Evolutionary conservation across 2,329 filamentous ascomycete species (phyloP).

Genomic region (Fusarium sp.): DNA sequence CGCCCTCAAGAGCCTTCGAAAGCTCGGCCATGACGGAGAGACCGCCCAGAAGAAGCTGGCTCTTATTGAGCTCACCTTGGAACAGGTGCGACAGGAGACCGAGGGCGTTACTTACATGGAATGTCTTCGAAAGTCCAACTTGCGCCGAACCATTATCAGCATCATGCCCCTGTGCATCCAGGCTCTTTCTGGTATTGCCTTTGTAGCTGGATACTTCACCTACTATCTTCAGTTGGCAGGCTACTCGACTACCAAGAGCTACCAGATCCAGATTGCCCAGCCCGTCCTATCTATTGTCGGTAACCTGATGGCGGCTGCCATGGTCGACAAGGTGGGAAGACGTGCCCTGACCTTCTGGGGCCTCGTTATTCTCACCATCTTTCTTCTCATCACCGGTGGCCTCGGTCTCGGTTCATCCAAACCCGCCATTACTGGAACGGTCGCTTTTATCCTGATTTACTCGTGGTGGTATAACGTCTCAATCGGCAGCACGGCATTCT

Average conservation of each 20-base stretch:
- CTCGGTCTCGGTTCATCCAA: constrained; percentile 10
- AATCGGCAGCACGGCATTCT: constrained; percentile 26
- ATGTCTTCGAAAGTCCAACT: constrained; percentile 32
- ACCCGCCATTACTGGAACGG: constrained; percentile 14
- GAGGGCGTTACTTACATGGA: constrained; percentile 33
- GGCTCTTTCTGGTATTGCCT: constrained; percentile 19
- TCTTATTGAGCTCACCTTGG: constrained; percentile 25
- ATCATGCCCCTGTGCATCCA: constrained; percentile 25
- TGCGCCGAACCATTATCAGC: constrained; percentile 34
- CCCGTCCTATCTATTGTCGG: constrained; percentile 21
- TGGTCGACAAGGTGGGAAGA: constrained; percentile 27
- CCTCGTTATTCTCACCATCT: constrained; percentile 19
- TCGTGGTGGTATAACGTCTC: constrained; percentile 34
- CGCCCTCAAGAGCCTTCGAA: constrained; percentile 10
- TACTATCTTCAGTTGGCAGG: constrained; percentile 32
- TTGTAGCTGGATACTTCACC: constrained; percentile 31
- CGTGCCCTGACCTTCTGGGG: constrained; percentile 30
- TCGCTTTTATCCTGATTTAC: constrained; percentile 29
- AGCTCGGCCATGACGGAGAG: constrained; percentile 10
- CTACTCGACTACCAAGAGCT: constrained; percentile 12
- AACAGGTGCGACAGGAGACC: constrained; percentile 17
- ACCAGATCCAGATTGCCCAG: constrained; percentile 17
- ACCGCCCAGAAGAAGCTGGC: constrained; percentile 18
- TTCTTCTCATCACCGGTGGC: constrained; percentile 26
- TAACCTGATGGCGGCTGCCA: constrained; percentile 24